Evolutionary conservation across 176 grass and related monocot genomes (phyloP), one percentile per base, ranked within the genome.

Genomic region (Phyllostachys edulis): DNA sequence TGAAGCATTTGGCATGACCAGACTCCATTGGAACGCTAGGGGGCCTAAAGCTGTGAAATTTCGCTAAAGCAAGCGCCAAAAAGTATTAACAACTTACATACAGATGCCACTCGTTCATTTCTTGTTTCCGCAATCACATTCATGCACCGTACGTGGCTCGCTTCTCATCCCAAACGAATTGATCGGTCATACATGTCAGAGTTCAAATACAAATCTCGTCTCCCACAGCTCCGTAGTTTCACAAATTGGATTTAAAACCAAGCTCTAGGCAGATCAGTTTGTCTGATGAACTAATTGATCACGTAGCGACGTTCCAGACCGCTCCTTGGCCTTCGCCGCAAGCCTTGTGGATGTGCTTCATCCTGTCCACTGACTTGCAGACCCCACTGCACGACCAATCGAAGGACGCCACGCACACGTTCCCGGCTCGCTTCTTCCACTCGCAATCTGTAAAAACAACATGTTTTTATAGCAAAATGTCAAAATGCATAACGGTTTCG

Each of bases 381-480:
- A 96, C 84, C 23, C 93, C 93, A 66, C 93, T 96, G 76, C 94
- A 96, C 2, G 88, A 87, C 94, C 94, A 96, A 74, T 96, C 94
- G 75, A 93, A 96, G 37, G 94, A 96, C 73, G 94, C 90, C 32
- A 34, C 32, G 32, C 32, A 34, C 32, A 34, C 32, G 32, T 34
- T 34, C 32, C 32, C 32, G 32, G 88, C 91, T 7, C 91, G 86
- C 76, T 89, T 90, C 85, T 96, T 96, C 90, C 90, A 96, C 63
- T 96, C 94, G 56, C 91, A 96, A 72, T 96, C 90, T 96, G 41
- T n/a, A 21, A 64, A 23, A 52, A 1, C 24, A 64, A 51, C 34
- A 27, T 4, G 55, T 34, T 17, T 63, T 60, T 41, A 37, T 15
- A 54, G 6, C 69, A 78, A 59, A 7, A 18, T 34, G 32, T 2